Evolutionary conservation across 768 basidiomycete genomes (phyloP), one percentile per base, ranked within the genome.

Genomic region (Calocybe gangraenosa): DNA sequence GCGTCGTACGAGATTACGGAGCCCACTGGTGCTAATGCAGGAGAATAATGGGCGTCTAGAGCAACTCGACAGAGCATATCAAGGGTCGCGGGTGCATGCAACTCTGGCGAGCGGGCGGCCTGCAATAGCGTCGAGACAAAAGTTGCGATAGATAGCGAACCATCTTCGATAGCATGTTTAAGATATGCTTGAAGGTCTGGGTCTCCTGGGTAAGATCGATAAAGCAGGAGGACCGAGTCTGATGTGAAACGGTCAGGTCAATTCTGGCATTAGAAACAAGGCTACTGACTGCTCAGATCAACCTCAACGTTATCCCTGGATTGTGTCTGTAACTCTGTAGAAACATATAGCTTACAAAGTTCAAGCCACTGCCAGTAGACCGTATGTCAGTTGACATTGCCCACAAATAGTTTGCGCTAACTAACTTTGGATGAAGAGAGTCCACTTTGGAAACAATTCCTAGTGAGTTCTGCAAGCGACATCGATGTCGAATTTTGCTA

Each of bases 401-500:
- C 28, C 42, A 21, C 5, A 13, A 22, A 28, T 17, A 25, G 19
- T 23, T 22, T 20, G n/a, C 42, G 30, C n/a, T n/a, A 36, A 60
- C 73, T 57, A 54, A 85, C 87, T 70, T 86, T 86, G 13, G 61
- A 49, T 17, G 86, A 67, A 38, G 82, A 70, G 15, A 87, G 63
- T 6, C 87, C 86, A 56, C 74, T 78, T 54, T 87, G 81, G 49
- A 86, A 88, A 31, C 82, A 77, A 60, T 87, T 87, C 46, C 82
- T 71, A 13, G 87, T 85, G 36, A 90, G 64, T 46, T 78, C 84
- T 30, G 73, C 74, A 31, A 89, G 59, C 30, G 84, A 84, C 86
- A 88, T 87, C 17, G 21, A 33, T 35, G 15, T 11, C 2, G 28
- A 11, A 33, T 2, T 22, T 22, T 3, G n/a, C n/a, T 8, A n/a